phyloP scores from a whole-genome alignment of 2,329 filamentous ascomycete genomes.

The Arthrocladium fulminans region DNA sequence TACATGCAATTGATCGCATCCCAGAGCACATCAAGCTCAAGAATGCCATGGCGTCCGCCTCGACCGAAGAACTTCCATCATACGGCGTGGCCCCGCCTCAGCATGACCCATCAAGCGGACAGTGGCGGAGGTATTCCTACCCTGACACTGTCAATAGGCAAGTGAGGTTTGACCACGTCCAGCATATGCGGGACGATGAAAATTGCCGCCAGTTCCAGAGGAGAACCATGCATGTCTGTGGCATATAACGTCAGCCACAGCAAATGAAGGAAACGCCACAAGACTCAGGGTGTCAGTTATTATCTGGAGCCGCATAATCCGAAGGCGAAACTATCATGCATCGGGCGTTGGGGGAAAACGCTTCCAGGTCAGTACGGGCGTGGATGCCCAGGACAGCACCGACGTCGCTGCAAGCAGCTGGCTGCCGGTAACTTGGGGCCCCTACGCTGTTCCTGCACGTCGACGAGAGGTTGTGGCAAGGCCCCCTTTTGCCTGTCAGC shows the following conservation, averaged over 20 bases:
- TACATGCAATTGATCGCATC: constrained; percentile 5
- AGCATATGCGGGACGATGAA: not conserved
- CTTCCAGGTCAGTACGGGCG: no score
- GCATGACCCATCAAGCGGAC: not conserved
- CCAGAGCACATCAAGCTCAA: not conserved
- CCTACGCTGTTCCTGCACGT: no score
- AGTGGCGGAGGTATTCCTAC: constrained; percentile 5
- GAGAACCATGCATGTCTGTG: constrained; percentile 1
- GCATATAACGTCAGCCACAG: not conserved
- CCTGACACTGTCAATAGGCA: not conserved
- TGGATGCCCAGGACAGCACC: no score
- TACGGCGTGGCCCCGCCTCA: not conserved
- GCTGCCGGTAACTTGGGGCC: no score
- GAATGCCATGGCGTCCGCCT: not conserved
- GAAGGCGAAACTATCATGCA: no score
- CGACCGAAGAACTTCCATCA: not conserved
- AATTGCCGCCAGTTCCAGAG: not conserved
- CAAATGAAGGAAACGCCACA: not conserved
- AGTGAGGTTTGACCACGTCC: not conserved
- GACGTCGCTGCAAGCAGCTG: no score
- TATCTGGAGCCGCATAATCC: no score
- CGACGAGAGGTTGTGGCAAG: no score
- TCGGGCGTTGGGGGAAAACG: no score
- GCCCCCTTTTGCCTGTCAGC: no score
- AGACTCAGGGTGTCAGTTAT: no score